These are phyloP conservation scores for Peronospora destructor DNA, from an alignment of 352 stramenopile species.

Conservation along the genomic window DNA sequence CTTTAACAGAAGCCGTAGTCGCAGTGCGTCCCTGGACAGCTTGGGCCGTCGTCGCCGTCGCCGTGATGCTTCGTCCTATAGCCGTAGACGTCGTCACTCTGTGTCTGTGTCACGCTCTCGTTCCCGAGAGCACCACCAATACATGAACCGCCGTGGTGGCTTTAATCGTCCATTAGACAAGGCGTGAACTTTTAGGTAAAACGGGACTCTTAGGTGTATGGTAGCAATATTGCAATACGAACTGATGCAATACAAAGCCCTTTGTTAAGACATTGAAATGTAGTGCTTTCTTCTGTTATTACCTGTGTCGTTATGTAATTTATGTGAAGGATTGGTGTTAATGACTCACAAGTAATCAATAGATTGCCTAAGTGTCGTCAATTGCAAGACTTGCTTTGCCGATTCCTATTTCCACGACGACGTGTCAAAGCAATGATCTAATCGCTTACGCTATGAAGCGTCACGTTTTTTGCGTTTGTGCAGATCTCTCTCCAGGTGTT, in stretches of 20 bases:
- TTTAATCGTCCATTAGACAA: slow-evolving; percentile 93
- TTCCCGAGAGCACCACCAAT: slow-evolving; percentile 92
- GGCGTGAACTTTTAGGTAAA: slow-evolving; percentile 17
- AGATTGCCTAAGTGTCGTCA: no score
- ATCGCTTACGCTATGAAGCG: neutral
- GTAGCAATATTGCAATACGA: no score
- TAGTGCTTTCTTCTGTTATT: no score
- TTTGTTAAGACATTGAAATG: no score
- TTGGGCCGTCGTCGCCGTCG: slow-evolving; percentile 38
- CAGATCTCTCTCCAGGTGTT: slow-evolving; percentile 6
- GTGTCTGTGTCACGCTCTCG: slow-evolving; percentile 28
- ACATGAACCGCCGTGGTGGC: slow-evolving; percentile 95
- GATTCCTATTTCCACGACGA: neutral
- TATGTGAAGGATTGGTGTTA: no score
- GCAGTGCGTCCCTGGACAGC: slow-evolving; percentile 61
- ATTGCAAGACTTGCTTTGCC: no score
- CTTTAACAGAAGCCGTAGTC: slow-evolving; percentile 34
- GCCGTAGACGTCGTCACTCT: slow-evolving; percentile 21
- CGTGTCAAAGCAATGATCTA: neutral
- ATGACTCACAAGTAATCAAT: no score
- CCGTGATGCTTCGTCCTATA: slow-evolving; percentile 16
- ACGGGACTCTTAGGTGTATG: no score
- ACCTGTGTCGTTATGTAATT: no score
- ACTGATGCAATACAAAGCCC: no score
- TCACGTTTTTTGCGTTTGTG: slow-evolving; percentile 11